These are phyloP conservation scores for Agarophyton chilense DNA, from an alignment of 23 red algal genomes.

Conservation along the genomic window DNA sequence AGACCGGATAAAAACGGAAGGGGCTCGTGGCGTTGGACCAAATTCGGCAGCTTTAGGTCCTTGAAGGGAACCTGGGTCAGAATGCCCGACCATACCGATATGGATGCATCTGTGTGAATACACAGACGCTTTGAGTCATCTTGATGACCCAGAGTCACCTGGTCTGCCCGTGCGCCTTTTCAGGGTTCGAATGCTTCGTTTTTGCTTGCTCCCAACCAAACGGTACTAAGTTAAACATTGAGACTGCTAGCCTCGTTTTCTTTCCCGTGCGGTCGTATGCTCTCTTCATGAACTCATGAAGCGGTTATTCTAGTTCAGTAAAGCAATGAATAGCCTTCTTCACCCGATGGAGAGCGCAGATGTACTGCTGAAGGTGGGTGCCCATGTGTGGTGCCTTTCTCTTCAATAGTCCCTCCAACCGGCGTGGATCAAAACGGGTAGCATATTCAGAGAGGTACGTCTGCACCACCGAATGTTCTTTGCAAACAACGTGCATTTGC, in stretches of 20 bases:
- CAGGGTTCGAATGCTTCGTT: conserved; percentile 34
- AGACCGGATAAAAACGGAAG: not conserved
- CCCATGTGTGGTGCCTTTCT: conserved; percentile 30
- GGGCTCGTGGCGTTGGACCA: not conserved
- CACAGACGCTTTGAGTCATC: conserved; percentile 11
- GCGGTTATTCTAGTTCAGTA: not conserved
- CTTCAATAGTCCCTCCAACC: not conserved
- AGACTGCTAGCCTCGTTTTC: conserved; percentile 32
- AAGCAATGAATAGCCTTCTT: conserved; percentile 39
- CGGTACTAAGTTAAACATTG: not conserved
- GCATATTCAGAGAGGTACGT: conserved; percentile 19
- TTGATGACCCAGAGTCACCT: conserved; percentile 14
- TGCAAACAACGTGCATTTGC: conserved; percentile 38
- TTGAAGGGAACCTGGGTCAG: conserved; percentile 40
- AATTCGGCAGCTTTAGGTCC: no score
- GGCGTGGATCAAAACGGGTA: conserved; percentile 9
- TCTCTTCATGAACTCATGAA: conserved; percentile 53
- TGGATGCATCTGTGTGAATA: conserved; percentile 40
- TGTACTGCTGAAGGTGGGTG: conserved; percentile 34
- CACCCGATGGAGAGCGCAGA: conserved; percentile 48
- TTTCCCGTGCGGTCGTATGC: conserved; percentile 32
- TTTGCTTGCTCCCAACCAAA: conserved; percentile 19
- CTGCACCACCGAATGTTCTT: conserved; percentile 29
- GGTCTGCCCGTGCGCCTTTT: conserved; percentile 14
- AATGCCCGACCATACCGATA: conserved; percentile 20